Base-by-base conservation (phyloP, 2,329 filamentous ascomycete species). In the Nothopassalora personata region DNA sequence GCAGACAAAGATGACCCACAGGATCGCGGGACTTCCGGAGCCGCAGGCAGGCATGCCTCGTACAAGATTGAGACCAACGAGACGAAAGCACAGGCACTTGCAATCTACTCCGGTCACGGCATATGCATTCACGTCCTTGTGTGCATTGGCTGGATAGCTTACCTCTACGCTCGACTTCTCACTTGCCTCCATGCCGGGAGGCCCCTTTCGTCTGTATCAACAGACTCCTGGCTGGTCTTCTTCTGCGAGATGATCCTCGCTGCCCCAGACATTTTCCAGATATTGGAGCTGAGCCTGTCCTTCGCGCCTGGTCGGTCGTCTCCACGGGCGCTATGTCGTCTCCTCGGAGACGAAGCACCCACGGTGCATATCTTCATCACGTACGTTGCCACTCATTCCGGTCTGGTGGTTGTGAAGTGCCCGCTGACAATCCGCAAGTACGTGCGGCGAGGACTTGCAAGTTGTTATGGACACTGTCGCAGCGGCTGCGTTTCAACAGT, bases 401-500 rank as follows among this genome's bases (percentile, higher is more conserved):
- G 11, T n/a, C 36, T 23, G 27, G 49, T 33, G 23, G 19, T 9
- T 4, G 36, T 9, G 28, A 18, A 27, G 19, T n/a, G 36, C 13
- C 10, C 5, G 15, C 39, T 57, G 27, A 57, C 36, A 28, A 5
- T 31, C 13, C 18, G 30, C n/a, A 48, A 62, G 60, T 10, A 45
- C 53, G 23, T 62, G 60, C 45, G 58, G 58, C 18, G 60, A 62
- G 34, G 51, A 58, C 10, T 30, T 52, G 19, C 36, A 47, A 1
- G 36, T 56, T 5, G 56, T 64, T 15, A 58, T 64, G 56, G 54
- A 62, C 19, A 64, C 61, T 15, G 57, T 62, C 3, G 46, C n/a
- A 23, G 61, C 57, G 5, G 59, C 59, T 13, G 57, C 54, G 5
- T n/a, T 51, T 2, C 57, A 60, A 30, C n/a, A 56, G 1, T 64